Percentiles rank a stretch among this genome's conserved stretches.
Evolutionary conservation across 1,284 basidiomycete species (phyloP).

Genomic region (Flammula alnicola): DNA sequence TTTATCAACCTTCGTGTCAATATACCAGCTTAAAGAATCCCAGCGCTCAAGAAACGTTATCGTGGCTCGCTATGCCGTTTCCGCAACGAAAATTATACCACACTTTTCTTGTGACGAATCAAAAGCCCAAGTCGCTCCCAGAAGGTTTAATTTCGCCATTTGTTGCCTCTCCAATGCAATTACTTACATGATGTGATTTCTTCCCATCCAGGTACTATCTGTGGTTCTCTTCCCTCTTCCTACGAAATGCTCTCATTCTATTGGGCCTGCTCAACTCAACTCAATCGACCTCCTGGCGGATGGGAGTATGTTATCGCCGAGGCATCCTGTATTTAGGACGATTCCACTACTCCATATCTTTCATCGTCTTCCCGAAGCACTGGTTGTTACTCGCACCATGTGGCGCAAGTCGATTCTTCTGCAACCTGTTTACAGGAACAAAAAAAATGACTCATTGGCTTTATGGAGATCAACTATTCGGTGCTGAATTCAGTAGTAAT

Average conservation of each 20-base stretch:
- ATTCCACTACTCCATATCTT: not conserved
- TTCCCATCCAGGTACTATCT: not conserved
- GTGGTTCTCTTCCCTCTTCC: not conserved
- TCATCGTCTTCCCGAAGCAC: conserved; percentile 8
- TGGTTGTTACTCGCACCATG: conserved; percentile 8
- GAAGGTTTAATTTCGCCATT: not conserved
- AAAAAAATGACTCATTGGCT: too few relatives aligned
- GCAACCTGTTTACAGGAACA: not conserved
- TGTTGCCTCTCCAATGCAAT: not conserved
- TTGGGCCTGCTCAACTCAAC: not conserved
- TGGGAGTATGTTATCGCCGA: conserved; percentile 15
- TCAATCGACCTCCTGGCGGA: conserved; percentile 3
- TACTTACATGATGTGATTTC: not conserved
- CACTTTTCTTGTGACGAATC: too few relatives aligned
- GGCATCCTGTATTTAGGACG: not conserved
- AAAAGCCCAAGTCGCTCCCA: too few relatives aligned
- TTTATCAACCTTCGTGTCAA: too few relatives aligned
- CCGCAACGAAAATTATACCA: too few relatives aligned
- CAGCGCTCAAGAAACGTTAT: too few relatives aligned
- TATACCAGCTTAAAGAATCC: too few relatives aligned
- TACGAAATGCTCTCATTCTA: not conserved
- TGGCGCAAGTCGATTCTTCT: conserved; percentile 9
- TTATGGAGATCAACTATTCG: too few relatives aligned
- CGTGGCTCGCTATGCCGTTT: too few relatives aligned
- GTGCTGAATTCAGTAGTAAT: too few relatives aligned